phyloP scores from a whole-genome alignment of 345 rosid genomes.

The Gossypium turneri region DNA sequence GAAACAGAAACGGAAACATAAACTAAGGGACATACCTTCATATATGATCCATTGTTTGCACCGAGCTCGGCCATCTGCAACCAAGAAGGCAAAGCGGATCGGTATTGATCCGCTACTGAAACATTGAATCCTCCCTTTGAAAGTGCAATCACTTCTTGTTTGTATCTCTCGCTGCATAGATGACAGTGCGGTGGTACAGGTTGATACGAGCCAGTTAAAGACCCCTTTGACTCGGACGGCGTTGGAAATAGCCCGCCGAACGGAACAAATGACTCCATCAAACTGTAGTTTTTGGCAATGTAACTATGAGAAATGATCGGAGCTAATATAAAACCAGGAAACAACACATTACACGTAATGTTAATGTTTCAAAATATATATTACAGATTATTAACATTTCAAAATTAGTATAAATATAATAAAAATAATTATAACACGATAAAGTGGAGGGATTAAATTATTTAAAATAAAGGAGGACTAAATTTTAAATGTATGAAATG shows the following conservation, averaged over 20 bases:
- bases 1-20: conserved; percentile 10
- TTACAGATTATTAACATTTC: too few species aligned
- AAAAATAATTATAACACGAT: too few species aligned
- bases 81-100: conserved; percentile 63
- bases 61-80: conserved; percentile 54
- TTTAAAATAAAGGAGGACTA: too few species aligned
- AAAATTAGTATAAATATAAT: too few species aligned
- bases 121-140: conserved; percentile 35
- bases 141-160: conserved; percentile 34
- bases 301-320: conserved; percentile 11
- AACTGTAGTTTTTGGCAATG: conserved; percentile 38
- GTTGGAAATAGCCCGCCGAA: conserved; percentile 83
- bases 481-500: too few species aligned
- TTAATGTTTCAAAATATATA: neutral
- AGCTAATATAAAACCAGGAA: neutral
- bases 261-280: conserved; percentile 93
- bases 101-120: conserved; percentile 58
- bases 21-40: conserved; percentile 42
- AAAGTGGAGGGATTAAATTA: too few species aligned
- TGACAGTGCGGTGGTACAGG: conserved; percentile 27
- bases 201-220: conserved; percentile 35
- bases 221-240: conserved; percentile 46
- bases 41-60: conserved; percentile 31
- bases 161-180: conserved; percentile 38
- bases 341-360: neutral